Conservation (phyloP, 1,139 yeast genomes). For the Kodamaea suecica region DNA sequence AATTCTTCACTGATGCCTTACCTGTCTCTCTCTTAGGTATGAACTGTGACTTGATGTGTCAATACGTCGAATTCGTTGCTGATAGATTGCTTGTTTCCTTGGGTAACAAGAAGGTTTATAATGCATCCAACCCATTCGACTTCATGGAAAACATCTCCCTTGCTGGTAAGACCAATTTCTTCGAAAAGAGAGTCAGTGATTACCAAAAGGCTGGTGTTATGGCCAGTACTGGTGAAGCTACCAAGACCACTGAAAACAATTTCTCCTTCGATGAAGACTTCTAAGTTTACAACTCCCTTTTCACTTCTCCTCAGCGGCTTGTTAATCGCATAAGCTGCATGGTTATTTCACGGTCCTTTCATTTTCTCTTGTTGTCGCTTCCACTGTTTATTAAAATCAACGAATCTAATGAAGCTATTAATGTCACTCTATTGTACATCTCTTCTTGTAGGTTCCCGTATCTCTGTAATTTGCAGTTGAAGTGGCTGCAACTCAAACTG, state of each 20-base stretch:
- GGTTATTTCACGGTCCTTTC: constrained; percentile 2
- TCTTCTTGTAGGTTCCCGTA: no score
- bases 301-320: constrained; percentile 3
- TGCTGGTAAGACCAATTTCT: constrained; percentile 98
- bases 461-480: no score
- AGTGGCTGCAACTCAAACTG: no score
- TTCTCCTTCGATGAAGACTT: constrained; percentile 51
- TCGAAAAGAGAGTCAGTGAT: constrained; percentile 97
- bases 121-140: constrained; percentile 91
- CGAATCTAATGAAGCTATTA: not conserved
- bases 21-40: constrained; percentile 91
- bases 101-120: constrained; percentile 87
- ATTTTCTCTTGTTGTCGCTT: no score
- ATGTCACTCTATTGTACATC: no score
- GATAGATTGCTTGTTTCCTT: constrained; percentile 87
- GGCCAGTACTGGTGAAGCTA: constrained; percentile 42
- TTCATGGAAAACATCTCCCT: constrained; percentile 97
- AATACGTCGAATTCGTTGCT: constrained; percentile 96
- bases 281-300: constrained; percentile 22
- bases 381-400: not conserved
- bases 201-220: constrained; percentile 99
- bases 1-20: constrained; percentile 88
- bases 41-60: constrained; percentile 91
- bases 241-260: constrained; percentile 29
- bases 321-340: no score